These are phyloP conservation scores for Chondrus crispus DNA, from an alignment of 23 red algal genomes.

Conservation along the genomic window DNA sequence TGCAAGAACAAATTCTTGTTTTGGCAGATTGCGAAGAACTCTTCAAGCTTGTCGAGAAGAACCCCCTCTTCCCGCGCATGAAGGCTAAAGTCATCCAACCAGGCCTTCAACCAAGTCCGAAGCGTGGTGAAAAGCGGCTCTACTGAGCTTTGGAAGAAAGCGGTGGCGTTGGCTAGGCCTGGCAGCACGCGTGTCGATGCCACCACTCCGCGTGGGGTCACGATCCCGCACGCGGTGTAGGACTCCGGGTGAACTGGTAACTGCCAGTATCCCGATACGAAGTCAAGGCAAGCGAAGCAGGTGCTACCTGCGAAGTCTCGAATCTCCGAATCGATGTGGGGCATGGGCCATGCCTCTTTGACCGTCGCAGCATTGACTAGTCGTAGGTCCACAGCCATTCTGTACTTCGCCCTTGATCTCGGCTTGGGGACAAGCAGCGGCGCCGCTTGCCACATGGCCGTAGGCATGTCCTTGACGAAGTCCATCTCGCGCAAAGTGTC, in stretches of 20 bases:
- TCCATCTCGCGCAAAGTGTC: not conserved
- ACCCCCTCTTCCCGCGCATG: conserved; percentile 4
- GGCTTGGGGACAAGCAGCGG: conserved; percentile 8
- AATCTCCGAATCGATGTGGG: not conserved
- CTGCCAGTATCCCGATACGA: conserved; percentile 10
- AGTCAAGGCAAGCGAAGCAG: conserved; percentile 4
- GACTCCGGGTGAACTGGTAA: not conserved
- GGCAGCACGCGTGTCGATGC: not conserved
- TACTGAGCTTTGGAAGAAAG: not conserved
- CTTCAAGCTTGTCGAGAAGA: not conserved
- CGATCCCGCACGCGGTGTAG: not conserved
- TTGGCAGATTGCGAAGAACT: not conserved
- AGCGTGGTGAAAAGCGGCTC: not conserved
- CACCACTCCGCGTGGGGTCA: not conserved
- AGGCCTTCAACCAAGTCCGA: not conserved
- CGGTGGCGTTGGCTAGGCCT: not conserved
- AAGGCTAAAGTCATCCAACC: conserved; percentile 10
- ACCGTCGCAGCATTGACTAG: not conserved
- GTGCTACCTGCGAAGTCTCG: not conserved
- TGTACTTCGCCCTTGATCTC: not conserved
- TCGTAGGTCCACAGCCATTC: not conserved
- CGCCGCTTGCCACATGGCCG: not conserved
- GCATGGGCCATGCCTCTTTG: not conserved
- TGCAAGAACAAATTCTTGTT: not conserved
- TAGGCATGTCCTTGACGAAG: not conserved